A percentile compares a stretch with the other conserved stretches of the same genome.
phyloP scores from a whole-genome alignment of 1,284 basidiomycete species.

The Xerocomus amazonicus region DNA sequence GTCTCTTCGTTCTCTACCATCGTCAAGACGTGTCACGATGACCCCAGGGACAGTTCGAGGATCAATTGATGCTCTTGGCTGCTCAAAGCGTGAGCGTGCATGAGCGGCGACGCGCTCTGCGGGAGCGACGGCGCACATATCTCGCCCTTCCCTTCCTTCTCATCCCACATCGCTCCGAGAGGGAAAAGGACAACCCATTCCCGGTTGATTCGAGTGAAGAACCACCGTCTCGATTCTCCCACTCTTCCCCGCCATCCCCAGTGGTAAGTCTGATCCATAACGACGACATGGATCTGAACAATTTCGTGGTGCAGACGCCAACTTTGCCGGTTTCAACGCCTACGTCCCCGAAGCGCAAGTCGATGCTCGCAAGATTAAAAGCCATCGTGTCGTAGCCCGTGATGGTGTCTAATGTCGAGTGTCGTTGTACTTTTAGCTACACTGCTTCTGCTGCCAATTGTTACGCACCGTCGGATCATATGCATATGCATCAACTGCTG shows the following conservation, averaged over 20 bases:
- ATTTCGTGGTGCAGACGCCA: neutral
- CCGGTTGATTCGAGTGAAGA: slow-evolving; percentile 18
- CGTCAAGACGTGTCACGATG: neutral
- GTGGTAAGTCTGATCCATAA: slow-evolving; percentile 12
- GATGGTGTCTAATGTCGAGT: neutral
- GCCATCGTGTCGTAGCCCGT: slow-evolving; percentile 4
- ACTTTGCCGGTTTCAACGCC: neutral
- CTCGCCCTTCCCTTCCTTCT: slow-evolving; percentile 5
- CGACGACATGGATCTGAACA: no score
- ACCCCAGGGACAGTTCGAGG: neutral
- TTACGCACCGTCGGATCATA: neutral
- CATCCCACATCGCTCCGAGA: neutral
- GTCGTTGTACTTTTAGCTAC: no score
- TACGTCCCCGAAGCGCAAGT: slow-evolving; percentile 13
- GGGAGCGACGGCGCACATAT: slow-evolving; percentile 5
- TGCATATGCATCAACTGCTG: neutral
- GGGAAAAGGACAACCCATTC: neutral
- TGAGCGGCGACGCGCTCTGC: slow-evolving; percentile 17
- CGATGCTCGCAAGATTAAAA: slow-evolving; percentile 16
- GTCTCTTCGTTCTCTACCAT: neutral
- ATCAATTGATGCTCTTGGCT: slow-evolving; percentile 16
- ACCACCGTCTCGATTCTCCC: slow-evolving; percentile 24
- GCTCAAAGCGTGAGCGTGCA: slow-evolving; percentile 20
- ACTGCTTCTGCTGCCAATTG: neutral
- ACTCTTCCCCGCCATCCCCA: slow-evolving; percentile 14